Percentiles rank a stretch among this genome's conserved stretches.
These are phyloP conservation scores for Trametes sp. DNA, from an alignment of 1,284 basidiomycete genomes.

Conservation along the genomic window DNA sequence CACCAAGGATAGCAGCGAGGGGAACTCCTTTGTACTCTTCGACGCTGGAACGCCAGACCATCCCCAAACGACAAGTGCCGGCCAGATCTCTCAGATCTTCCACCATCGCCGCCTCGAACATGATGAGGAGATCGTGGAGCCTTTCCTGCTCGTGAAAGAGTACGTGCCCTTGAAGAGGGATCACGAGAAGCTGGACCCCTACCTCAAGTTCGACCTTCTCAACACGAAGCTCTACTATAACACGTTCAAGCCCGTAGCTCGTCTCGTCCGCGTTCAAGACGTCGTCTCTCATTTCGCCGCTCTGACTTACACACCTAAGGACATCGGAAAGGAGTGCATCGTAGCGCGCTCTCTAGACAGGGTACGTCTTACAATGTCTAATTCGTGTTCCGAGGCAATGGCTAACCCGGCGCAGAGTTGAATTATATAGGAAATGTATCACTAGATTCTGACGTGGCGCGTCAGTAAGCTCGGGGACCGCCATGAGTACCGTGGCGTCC, in stretches of 20 bases:
- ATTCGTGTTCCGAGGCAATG: too few species aligned
- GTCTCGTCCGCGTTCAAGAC: background rate
- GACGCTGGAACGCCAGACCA: too few species aligned
- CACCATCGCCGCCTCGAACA: background rate
- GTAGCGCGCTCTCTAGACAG: background rate
- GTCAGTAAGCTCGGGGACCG: too few species aligned
- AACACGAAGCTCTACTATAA: background rate
- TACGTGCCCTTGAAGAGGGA: background rate
- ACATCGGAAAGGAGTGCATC: background rate
- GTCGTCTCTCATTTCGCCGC: slow-evolving; percentile 2
- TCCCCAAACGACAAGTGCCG: too few species aligned
- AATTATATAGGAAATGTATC: too few species aligned
- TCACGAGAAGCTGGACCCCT: background rate
- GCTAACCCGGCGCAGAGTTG: background rate
- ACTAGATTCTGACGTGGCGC: too few species aligned
- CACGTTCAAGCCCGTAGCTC: too few species aligned
- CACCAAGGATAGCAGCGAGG: background rate
- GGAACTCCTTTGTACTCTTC: slow-evolving; percentile 5
- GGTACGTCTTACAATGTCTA: too few species aligned
- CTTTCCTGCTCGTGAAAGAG: background rate
- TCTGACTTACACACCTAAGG: background rate
- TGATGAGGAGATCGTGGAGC: background rate
- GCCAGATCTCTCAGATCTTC: background rate
- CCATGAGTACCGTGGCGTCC: too few species aligned
- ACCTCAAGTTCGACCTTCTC: background rate